phyloP scores from a whole-genome alignment of 2,329 filamentous ascomycete genomes.

The Venturia effusa region DNA sequence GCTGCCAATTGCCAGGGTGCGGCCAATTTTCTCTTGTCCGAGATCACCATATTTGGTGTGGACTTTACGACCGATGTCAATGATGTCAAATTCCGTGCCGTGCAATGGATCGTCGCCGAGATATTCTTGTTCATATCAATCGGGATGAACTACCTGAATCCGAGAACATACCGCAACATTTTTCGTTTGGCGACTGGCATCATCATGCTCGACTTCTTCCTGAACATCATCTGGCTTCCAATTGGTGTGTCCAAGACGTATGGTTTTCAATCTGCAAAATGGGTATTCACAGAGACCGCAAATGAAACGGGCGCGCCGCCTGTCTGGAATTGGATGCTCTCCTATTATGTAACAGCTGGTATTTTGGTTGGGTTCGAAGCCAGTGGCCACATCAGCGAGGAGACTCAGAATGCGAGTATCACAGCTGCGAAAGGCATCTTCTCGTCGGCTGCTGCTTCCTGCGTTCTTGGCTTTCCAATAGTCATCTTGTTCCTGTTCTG shows the following conservation, averaged over 20 bases:
- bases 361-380: constrained; percentile 52
- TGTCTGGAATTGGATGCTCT: constrained; percentile 54
- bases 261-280: constrained; percentile 47
- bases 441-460: constrained; percentile 48
- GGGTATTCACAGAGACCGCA: constrained; percentile 51
- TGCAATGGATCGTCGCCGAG: constrained; percentile 50
- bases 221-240: constrained; percentile 52
- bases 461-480: constrained; percentile 42
- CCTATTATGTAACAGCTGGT: constrained; percentile 49
- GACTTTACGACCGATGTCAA: constrained; percentile 42
- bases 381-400: constrained; percentile 49
- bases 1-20: constrained; percentile 25
- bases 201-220: constrained; percentile 46
- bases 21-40: constrained; percentile 31
- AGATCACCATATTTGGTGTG: constrained; percentile 46
- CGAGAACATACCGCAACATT: constrained; percentile 35
- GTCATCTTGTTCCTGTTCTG: constrained; percentile 52
- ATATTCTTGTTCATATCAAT: constrained; percentile 31
- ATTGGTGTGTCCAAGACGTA: constrained; percentile 44
- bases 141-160: constrained; percentile 24
- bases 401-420: constrained; percentile 47
- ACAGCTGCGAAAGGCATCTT: constrained; percentile 50
- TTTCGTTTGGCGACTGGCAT: constrained; percentile 40
- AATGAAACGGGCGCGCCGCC: constrained; percentile 39
- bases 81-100: constrained; percentile 47